phyloP scores from a whole-genome alignment of 2,329 filamentous ascomycete genomes.

The Chrysoporthe deuterocubensis region DNA sequence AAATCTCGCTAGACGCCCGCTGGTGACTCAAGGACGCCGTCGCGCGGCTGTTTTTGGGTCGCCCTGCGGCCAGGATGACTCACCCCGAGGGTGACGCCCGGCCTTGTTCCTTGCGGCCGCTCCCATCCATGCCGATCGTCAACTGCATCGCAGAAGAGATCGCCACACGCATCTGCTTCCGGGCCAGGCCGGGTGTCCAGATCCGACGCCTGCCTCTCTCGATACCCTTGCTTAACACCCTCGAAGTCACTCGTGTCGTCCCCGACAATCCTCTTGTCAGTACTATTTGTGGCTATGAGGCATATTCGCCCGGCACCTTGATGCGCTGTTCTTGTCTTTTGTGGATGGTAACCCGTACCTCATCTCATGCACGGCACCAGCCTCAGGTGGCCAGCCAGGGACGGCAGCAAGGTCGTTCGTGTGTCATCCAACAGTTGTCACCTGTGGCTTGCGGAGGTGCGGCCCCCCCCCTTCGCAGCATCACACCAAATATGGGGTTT shows the following conservation, averaged over 20 bases:
- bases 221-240: constrained; percentile 6
- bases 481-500: not conserved
- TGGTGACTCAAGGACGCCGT: constrained; percentile 26
- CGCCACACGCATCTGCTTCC: not conserved
- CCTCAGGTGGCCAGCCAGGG: constrained; percentile 15
- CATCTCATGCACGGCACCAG: not conserved
- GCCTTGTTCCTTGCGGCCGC: not conserved
- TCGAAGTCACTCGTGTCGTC: constrained; percentile 1
- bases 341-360: not conserved
- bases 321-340: not conserved
- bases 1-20: constrained; percentile 5
- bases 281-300: not conserved
- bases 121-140: not conserved
- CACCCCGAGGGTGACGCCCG: constrained; percentile 19
- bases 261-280: not conserved
- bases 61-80: constrained; percentile 21
- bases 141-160: not conserved
- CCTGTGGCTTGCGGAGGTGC: constrained; percentile 7
- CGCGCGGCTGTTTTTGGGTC: not conserved
- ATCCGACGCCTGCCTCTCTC: constrained; percentile 2
- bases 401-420: not conserved
- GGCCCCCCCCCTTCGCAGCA: not conserved
- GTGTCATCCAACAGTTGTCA: not conserved
- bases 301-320: not conserved
- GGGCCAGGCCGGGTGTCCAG: not conserved